phyloP scores from a whole-genome alignment of 2,329 filamentous ascomycete genomes.

The Nigrograna mackinnonii region DNA sequence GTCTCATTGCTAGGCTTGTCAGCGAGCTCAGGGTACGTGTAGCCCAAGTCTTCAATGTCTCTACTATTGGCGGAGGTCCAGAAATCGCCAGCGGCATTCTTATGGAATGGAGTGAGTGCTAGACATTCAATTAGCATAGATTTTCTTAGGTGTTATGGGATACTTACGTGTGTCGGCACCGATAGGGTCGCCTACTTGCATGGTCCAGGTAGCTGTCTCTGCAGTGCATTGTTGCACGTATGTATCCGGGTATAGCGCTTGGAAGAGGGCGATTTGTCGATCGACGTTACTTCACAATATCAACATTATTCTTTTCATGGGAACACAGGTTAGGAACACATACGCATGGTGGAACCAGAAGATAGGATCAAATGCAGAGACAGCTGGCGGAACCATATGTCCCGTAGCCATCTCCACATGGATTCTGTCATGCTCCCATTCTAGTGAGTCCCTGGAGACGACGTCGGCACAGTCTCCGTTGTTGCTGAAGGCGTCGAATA shows the following conservation, averaged over 20 bases:
- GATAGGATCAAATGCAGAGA: conserved; percentile 65
- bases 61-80: conserved; percentile 17
- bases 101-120: conserved; percentile 23
- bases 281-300: no score
- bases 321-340: no score
- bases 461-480: conserved; percentile 2
- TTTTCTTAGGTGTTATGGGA: no score
- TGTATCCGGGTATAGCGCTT: conserved; percentile 67
- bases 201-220: conserved; percentile 19
- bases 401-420: conserved; percentile 51
- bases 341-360: conserved; percentile 56
- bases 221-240: conserved; percentile 58
- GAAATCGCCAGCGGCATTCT: conserved; percentile 19
- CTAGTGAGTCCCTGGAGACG: conserved; percentile 5
- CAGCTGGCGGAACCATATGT: conserved; percentile 59
- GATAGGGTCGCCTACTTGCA: conserved; percentile 25
- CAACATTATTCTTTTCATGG: no score
- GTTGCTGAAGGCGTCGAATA: conserved; percentile 15
- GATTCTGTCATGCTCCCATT: conserved; percentile 16
- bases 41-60: conserved; percentile 14
- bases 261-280: conserved; percentile 70
- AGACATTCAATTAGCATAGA: no score
- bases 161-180: neutral
- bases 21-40: conserved; percentile 24
- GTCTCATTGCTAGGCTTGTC: conserved; percentile 12